Evolutionary conservation across 2,329 filamentous ascomycete species (phyloP), one percentile per base, ranked within the genome.

Genomic region (Fusarium anguioides): DNA sequence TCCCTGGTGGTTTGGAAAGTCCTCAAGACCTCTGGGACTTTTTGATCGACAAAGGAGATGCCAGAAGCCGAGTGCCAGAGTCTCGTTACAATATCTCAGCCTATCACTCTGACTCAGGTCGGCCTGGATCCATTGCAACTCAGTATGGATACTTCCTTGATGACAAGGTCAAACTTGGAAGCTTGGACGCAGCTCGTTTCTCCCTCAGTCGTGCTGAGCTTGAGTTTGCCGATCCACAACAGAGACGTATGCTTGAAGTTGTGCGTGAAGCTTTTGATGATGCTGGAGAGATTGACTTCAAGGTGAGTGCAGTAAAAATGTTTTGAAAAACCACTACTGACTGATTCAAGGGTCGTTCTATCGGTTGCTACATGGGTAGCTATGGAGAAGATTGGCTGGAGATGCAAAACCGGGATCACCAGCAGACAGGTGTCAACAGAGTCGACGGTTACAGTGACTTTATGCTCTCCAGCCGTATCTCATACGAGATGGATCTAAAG

Each of bases 401-500:
- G 23, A 58, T 77, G 12, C 46, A 55, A 12, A 48, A 45, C 17
- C 70, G 60, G n/a, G 76, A 78, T 11, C 35, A 59, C 0, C 62
- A 70, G 31, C 42, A 57, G 4, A 60, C 58, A 4, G 66, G 53
- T 9, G 39, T 42, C n/a, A 73, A 77, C 54, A 58, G 56, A 4
- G 68, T 69, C 5, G 71, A 61, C 3, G 72, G 72, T 2, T 57
- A 52, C 9, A 64, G 59, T 6, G 71, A 76, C 23, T 74, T 72
- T 29, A 52, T 74, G 8, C 44, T 79, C 15, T 62, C 73, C 18
- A 78, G 77, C 53, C 66, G 76, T 15, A 59, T 79, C 8, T 73
- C 73, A 11, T 74, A 74, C 41, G 70, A 71, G 47, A 74, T 74
- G 33, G 83, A 87, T 57, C 77, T 87, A 46, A 76, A 78, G 36